A percentile compares a stretch with the other conserved stretches of the same genome.
These are phyloP conservation scores for Haematococcus lacustris DNA, from an alignment of 139 green algal genomes.

Conservation along the genomic window DNA sequence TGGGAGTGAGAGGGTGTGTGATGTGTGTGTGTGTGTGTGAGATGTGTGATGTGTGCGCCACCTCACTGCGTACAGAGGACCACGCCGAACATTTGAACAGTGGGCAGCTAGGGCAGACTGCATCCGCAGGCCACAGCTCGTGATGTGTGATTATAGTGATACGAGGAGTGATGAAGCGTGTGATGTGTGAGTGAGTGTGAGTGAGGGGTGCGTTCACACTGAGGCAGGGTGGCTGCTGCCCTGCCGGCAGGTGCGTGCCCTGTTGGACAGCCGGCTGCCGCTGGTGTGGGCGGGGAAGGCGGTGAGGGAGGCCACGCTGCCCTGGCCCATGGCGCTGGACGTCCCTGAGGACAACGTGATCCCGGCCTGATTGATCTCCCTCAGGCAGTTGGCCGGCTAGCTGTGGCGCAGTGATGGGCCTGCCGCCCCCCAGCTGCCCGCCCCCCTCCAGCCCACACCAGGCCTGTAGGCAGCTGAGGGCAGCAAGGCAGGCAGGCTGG, in stretches of 20 bases:
- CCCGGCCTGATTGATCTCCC: too few species aligned
- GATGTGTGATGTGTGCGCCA: not conserved
- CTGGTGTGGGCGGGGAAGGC: constrained; percentile 47
- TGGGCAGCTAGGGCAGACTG: not conserved
- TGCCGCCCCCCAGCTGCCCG: too few species aligned
- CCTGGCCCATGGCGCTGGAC: constrained; percentile 3
- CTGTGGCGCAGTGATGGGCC: too few species aligned
- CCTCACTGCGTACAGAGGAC: not conserved
- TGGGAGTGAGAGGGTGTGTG: not conserved
- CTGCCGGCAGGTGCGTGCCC: constrained; percentile 11
- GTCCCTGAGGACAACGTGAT: constrained; percentile 10
- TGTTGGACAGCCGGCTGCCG: constrained; percentile 59
- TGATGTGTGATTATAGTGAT: not conserved
- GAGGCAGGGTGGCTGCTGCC: not conserved
- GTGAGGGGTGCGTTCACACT: not conserved
- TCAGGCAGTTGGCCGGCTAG: too few species aligned
- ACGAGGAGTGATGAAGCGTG: not conserved
- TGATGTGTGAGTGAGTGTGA: not conserved
- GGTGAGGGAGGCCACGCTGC: constrained; percentile 24
- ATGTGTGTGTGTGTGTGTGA: not conserved
- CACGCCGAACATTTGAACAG: not conserved
- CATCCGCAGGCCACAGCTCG: not conserved
- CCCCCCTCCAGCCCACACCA: too few species aligned
- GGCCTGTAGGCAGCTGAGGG: too few species aligned
- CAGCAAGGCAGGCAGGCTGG: too few species aligned